Base-by-base conservation (phyloP, 2,329 filamentous ascomycete genomes). In the Fusarium mundagurra region DNA sequence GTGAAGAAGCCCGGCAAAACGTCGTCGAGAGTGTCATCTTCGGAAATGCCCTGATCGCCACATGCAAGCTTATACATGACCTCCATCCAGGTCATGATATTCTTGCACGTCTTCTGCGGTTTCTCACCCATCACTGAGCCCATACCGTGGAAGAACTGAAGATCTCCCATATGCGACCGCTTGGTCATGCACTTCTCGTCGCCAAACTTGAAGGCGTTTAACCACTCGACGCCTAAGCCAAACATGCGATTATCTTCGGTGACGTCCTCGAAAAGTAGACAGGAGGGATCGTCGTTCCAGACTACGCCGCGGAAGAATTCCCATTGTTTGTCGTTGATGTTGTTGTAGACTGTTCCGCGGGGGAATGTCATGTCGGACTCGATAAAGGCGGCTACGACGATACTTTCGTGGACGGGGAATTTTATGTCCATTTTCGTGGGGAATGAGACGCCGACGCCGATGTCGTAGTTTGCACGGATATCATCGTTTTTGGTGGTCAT, bases 1-100 rank as follows among this genome's bases (percentile, higher is more conserved):
- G 41, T 55, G 22, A 74, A 74, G 22, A 47, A 61, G 0, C 61
- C 59, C 0, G 54, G 64, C 0, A 72, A 55, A 3, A 51, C 47
- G 2, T 60, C 7, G 4, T n/a, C 47, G 0, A 75, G 53, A 0
- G 8, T 6, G 7, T 72, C 65, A 1, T 59, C 27, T 17, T 72
- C 61, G 0, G 45, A 53, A 8, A 75, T 18, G 1, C 53, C 66
- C 20, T 70, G 67, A 5, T 67, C 44, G 0, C 69, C 72, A 20
- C 57, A 64, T 1, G 72, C 72, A 38, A 75, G 72, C 20, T 75
- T 75, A 2, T 73, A 75, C 72, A 75, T 75, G 12, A 70, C 61
- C 24, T 75, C 64, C 16, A 75, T 55, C 72, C 72, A 75, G 0
- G 39, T 45, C 8, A 75, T 34, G 3, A 69, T 60, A 17, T 59